A percentile compares a stretch with the other conserved stretches of the same genome.
Conservation (phyloP, 108 stramenopile genomes). For the Nannochloropsis salina region DNA sequence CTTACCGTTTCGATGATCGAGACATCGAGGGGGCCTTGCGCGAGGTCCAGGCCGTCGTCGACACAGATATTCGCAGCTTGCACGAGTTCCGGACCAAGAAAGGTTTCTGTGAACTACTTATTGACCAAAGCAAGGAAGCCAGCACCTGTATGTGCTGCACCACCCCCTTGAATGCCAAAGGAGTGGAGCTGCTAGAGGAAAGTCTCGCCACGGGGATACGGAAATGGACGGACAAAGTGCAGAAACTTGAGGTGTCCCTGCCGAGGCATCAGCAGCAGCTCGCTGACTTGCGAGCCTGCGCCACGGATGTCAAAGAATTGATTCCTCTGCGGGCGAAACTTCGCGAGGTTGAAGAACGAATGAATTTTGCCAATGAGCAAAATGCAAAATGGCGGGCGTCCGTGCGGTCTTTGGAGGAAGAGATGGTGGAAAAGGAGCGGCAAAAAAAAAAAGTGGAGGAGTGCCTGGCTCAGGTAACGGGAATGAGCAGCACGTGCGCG, state of each 20-base stretch:
- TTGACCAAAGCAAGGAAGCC: neutral
- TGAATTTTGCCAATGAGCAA: conserved; percentile 33
- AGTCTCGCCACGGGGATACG: neutral
- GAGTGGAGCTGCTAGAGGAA: neutral
- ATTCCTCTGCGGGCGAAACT: conserved; percentile 6
- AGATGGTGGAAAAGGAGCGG: conserved; percentile 32
- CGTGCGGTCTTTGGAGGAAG: neutral
- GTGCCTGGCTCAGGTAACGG: neutral
- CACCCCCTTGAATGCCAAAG: neutral
- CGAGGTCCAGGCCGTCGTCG: neutral
- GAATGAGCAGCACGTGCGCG: neutral
- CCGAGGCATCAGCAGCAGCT: conserved; percentile 13
- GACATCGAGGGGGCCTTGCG: neutral
- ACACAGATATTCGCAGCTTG: neutral
- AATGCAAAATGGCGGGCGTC: conserved; percentile 15
- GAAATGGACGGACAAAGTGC: conserved; percentile 18
- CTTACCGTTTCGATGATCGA: neutral
- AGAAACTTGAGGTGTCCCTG: conserved; percentile 18
- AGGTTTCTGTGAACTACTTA: neutral
- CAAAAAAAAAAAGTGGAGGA: neutral
- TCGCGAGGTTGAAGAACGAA: conserved; percentile 24
- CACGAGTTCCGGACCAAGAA: neutral
- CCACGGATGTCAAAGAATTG: neutral
- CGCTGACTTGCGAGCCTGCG: neutral
- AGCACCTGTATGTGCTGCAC: neutral